A percentile compares a stretch with the other conserved stretches of the same genome.
Conservation (phyloP, 345 rosid genomes). For the Mercurialis annua region DNA sequence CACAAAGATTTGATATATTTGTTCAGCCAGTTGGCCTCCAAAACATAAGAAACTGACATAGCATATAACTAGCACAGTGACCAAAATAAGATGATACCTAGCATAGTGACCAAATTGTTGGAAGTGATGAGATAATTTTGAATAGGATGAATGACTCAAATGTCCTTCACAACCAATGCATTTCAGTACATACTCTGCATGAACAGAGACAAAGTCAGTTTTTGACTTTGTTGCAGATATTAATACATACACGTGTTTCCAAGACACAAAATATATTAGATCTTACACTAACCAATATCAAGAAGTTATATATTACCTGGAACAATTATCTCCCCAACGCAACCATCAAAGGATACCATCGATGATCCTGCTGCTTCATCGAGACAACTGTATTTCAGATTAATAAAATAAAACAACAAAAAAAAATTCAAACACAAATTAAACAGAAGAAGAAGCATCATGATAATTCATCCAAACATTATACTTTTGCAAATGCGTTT, state of each 20-base stretch:
- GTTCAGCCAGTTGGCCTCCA: background rate
- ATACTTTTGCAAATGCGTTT: conserved; percentile 75
- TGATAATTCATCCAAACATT: conserved; percentile 11
- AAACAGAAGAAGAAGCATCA: conserved; percentile 1
- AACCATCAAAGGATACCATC: conserved; percentile 62
- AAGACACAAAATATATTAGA: background rate
- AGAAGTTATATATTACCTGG: conserved; percentile 42
- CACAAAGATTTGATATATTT: too few species aligned
- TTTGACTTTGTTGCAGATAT: background rate
- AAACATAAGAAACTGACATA: background rate
- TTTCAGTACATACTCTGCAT: conserved; percentile 49
- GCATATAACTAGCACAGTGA: conserved; percentile 44
- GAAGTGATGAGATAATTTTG: conserved; percentile 62
- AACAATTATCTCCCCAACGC: conserved; percentile 45
- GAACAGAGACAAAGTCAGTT: conserved; percentile 6
- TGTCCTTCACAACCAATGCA: conserved; percentile 48
- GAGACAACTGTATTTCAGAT: conserved; percentile 62
- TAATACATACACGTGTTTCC: background rate
- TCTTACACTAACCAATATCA: background rate
- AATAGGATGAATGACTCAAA: conserved; percentile 28
- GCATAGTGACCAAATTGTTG: conserved; percentile 51
- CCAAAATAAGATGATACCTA: conserved; percentile 74
- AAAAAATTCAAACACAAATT: background rate
- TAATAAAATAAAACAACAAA: conserved; percentile 10
- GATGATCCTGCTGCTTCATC: conserved; percentile 71